Conservation (phyloP, 2,329 filamentous ascomycete genomes). For the Thermomyces lanuginosus region DNA sequence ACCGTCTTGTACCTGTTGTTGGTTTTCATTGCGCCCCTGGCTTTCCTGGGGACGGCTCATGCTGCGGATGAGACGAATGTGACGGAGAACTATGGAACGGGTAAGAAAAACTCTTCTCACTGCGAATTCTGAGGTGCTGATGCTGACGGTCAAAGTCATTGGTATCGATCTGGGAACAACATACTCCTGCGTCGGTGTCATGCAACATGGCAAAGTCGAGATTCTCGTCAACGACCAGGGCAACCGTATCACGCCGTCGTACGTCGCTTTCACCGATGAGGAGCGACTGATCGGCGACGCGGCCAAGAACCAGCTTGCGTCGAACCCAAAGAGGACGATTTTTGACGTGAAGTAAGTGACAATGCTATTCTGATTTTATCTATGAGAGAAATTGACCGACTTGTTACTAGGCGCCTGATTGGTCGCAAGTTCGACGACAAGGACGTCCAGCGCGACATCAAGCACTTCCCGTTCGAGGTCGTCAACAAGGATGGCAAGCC, state of each 20-base stretch:
- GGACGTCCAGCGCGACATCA: conserved; percentile 82
- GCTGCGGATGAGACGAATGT: conserved; percentile 51
- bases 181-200: conserved; percentile 76
- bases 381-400: conserved; percentile 1
- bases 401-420: conserved; percentile 51
- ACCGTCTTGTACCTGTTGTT: conserved; percentile 83
- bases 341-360: conserved; percentile 71
- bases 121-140: conserved; percentile 2
- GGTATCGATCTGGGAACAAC: conserved; percentile 94
- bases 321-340: conserved; percentile 61
- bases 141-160: too few species aligned
- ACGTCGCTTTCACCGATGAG: conserved; percentile 92
- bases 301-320: conserved; percentile 84
- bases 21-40: conserved; percentile 68
- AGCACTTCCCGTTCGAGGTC: conserved; percentile 98
- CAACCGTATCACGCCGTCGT: conserved; percentile 90
- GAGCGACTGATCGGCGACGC: conserved; percentile 95
- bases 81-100: conserved; percentile 61
- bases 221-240: conserved; percentile 94
- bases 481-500: conserved; percentile 82
- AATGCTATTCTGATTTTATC: background rate
- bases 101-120: conserved; percentile 20
- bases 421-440: conserved; percentile 69
- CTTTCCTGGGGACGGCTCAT: conserved; percentile 59
- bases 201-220: conserved; percentile 88